Evolutionary conservation across 176 grass and related monocot genomes (phyloP).

Genomic region (Oropetium thomaeum): DNA sequence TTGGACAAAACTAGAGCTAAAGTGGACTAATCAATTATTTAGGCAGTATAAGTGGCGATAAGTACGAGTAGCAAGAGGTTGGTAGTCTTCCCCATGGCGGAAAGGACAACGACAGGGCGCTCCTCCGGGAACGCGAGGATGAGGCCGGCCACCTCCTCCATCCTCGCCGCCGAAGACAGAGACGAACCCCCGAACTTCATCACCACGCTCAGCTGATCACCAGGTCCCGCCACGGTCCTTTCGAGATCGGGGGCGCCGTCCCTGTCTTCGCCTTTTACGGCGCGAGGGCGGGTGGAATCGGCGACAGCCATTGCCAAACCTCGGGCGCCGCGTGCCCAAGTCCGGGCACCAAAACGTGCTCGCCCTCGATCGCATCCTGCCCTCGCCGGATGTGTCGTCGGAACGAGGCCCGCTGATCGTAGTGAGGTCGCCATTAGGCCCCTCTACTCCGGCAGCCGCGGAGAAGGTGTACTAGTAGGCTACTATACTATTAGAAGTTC

Average conservation of each 20-base stretch:
- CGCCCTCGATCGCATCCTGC: neutral
- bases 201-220: conserved; percentile 64
- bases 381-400: conserved; percentile 1
- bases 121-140: conserved; percentile 83
- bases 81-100: conserved; percentile 96
- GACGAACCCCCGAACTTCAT: conserved; percentile 99
- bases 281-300: conserved; percentile 16
- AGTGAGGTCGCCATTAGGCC: conserved; percentile 34
- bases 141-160: conserved; percentile 74
- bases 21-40: neutral
- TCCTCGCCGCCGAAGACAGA: conserved; percentile 59
- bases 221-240: neutral
- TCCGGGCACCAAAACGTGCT: neutral
- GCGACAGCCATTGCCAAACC: conserved; percentile 22
- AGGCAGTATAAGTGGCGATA: neutral
- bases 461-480: neutral
- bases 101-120: conserved; percentile 81
- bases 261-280: conserved; percentile 11
- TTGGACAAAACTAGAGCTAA: neutral
- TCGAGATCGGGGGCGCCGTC: conserved; percentile 17
- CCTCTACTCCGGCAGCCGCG: neutral
- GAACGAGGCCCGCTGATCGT: conserved; percentile 33
- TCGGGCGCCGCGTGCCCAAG: neutral
- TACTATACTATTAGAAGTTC: no score
- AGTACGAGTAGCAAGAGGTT: conserved; percentile 72